These are phyloP conservation scores for Xylaria flabelliformis DNA, from an alignment of 495 filamentous ascomycete genomes.

Conservation along the genomic window DNA sequence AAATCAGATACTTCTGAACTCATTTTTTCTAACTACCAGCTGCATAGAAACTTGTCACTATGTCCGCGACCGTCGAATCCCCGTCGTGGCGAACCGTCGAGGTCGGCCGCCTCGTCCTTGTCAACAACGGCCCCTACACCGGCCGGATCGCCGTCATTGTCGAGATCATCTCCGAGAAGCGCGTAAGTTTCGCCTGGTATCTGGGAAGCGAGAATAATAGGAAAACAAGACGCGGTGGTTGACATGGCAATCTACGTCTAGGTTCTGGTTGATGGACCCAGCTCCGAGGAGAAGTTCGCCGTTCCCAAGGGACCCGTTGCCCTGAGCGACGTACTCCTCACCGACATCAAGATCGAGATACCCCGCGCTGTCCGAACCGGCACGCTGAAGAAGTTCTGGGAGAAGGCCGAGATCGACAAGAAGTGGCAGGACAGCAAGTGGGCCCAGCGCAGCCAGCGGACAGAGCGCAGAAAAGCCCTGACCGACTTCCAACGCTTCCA, in stretches of 20 bases:
- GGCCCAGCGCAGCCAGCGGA: constrained; percentile 85
- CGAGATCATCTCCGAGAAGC: constrained; percentile 99
- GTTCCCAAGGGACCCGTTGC: constrained; percentile 84
- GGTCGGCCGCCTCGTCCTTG: constrained; percentile 92
- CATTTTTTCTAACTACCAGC: constrained; percentile 31
- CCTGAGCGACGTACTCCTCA: constrained; percentile 83
- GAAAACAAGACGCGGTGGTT: constrained; percentile 30
- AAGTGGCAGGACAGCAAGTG: constrained; percentile 89
- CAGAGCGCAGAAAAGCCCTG: constrained; percentile 84
- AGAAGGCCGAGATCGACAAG: constrained; percentile 81
- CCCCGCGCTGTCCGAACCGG: constrained; percentile 85
- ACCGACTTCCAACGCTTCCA: constrained; percentile 99
- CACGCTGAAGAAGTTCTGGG: constrained; percentile 83
- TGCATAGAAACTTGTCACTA: constrained; percentile 45
- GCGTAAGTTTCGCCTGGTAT: constrained; percentile 70
- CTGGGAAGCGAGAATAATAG: constrained; percentile 20
- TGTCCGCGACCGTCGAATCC: constrained; percentile 70
- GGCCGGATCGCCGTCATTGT: constrained; percentile 92
- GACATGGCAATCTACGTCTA: constrained; percentile 52
- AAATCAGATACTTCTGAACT: not conserved
- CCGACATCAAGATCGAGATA: constrained; percentile 86
- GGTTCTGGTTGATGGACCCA: constrained; percentile 95
- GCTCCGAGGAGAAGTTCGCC: constrained; percentile 71
- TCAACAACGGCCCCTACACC: constrained; percentile 74
- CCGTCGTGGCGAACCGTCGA: constrained; percentile 90